Percentiles rank a stretch among this genome's conserved stretches.
Evolutionary conservation across 805 yeast species (phyloP).

Genomic region (Pichia ethanolica): DNA sequence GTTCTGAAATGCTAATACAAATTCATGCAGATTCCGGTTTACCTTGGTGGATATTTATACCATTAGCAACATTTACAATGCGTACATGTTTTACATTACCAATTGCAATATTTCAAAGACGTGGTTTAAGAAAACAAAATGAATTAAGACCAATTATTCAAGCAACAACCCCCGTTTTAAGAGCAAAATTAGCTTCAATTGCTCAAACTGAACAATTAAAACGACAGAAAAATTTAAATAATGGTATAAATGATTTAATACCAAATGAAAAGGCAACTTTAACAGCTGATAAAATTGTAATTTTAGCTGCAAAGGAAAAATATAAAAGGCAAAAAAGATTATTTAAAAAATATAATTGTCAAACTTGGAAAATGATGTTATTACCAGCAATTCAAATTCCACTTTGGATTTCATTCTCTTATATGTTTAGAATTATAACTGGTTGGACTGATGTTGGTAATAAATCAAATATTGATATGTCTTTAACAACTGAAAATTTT

Average conservation of each 20-base stretch:
- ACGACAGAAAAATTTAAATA: conserved; percentile 9
- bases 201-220: conserved; percentile 30
- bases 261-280: conserved; percentile 34
- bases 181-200: conserved; percentile 44
- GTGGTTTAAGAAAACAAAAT: conserved; percentile 62
- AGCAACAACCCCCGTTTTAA: conserved; percentile 70
- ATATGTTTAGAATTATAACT: conserved; percentile 66
- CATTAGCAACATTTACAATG: conserved; percentile 58
- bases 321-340: conserved; percentile 64
- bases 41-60: conserved; percentile 82
- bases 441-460: conserved; percentile 47
- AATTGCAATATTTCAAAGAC: conserved; percentile 64
- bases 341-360: conserved; percentile 62
- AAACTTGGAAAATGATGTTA: conserved; percentile 70
- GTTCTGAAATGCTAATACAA: conserved; percentile 32
- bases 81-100: conserved; percentile 70
- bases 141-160: conserved; percentile 60
- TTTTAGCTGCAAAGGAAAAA: conserved; percentile 71
- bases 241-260: conserved; percentile 6
- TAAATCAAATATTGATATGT: conserved; percentile 39
- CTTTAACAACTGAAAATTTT: conserved; percentile 46
- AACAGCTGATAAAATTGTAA: conserved; percentile 69
- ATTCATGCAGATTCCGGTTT: conserved; percentile 52
- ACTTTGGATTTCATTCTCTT: conserved; percentile 72
- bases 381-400: conserved; percentile 83